Conservation (phyloP, 1,284 basidiomycete species). For the Fomes fomentarius region DNA sequence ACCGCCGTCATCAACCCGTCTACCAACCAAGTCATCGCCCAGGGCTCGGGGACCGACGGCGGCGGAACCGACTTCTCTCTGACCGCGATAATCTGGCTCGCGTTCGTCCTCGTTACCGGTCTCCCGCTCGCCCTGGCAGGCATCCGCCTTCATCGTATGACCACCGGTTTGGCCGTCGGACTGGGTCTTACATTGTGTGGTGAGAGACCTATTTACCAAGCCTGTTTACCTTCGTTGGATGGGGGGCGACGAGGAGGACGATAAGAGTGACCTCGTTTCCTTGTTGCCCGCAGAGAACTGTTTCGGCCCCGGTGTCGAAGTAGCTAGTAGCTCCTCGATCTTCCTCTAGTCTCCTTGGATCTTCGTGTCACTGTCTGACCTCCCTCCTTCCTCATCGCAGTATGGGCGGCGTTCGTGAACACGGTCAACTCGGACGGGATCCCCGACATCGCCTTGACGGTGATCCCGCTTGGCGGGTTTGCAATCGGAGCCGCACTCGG, state of each 20-base stretch:
- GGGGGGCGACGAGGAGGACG: no score
- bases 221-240: neutral
- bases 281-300: no score
- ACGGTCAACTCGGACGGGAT: constrained; percentile 50
- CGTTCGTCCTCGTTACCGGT: constrained; percentile 53
- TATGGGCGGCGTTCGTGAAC: constrained; percentile 66
- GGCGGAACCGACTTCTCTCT: constrained; percentile 51
- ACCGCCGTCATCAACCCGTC: constrained; percentile 46
- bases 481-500: constrained; percentile 55
- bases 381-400: no score
- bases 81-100: constrained; percentile 60
- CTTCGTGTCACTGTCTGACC: no score
- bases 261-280: no score
- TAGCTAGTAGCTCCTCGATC: no score
- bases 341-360: no score
- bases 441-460: constrained; percentile 52
- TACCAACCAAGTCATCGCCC: constrained; percentile 47
- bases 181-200: constrained; percentile 49
- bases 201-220: constrained; percentile 34
- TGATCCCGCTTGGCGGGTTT: constrained; percentile 53
- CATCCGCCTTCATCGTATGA: constrained; percentile 56
- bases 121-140: constrained; percentile 57
- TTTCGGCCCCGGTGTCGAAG: no score
- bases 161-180: constrained; percentile 57
- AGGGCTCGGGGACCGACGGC: constrained; percentile 62